Evolutionary conservation across 2,329 filamentous ascomycete species (phyloP).

Genomic region (Phialocephala sp.): DNA sequence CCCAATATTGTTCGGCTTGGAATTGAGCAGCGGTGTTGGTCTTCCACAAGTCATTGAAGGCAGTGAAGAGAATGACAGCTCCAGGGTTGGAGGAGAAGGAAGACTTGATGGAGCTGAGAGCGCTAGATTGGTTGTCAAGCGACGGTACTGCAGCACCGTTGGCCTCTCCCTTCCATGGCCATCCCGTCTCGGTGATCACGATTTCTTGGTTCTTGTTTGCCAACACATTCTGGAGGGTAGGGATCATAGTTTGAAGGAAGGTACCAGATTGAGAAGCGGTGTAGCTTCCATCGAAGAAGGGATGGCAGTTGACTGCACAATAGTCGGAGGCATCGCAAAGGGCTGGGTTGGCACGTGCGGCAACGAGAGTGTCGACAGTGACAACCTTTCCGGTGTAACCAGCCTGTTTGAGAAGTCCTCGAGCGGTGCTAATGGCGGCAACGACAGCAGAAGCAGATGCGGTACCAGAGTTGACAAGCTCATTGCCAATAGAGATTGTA

Average conservation of each 20-base stretch:
- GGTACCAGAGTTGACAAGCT: constrained; percentile 71
- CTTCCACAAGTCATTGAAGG: constrained; percentile 85
- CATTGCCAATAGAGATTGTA: constrained; percentile 81
- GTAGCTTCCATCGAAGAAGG: constrained; percentile 77
- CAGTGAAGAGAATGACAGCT: constrained; percentile 75
- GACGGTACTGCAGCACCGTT: constrained; percentile 76
- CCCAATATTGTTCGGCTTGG: constrained; percentile 80
- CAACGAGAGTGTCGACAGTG: constrained; percentile 79
- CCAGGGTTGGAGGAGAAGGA: constrained; percentile 57
- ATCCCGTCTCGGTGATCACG: constrained; percentile 83
- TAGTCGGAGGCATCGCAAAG: constrained; percentile 79
- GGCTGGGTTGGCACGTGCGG: constrained; percentile 67
- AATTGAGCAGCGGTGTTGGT: constrained; percentile 64
- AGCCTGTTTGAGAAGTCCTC: constrained; percentile 59
- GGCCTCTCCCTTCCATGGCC: constrained; percentile 71
- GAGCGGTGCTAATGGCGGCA: constrained; percentile 61
- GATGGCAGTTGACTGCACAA: constrained; percentile 81
- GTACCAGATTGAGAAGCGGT: constrained; percentile 65
- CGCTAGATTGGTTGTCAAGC: constrained; percentile 66
- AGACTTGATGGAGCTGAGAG: constrained; percentile 67
- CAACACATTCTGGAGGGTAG: constrained; percentile 50
- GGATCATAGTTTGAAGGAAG: constrained; percentile 67
- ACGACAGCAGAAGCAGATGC: constrained; percentile 61
- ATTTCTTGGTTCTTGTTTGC: constrained; percentile 59
- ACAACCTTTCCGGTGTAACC: constrained; percentile 78